Base-by-base conservation (phyloP, 2,329 filamentous ascomycete species). In the Curvularia spicifera region DNA sequence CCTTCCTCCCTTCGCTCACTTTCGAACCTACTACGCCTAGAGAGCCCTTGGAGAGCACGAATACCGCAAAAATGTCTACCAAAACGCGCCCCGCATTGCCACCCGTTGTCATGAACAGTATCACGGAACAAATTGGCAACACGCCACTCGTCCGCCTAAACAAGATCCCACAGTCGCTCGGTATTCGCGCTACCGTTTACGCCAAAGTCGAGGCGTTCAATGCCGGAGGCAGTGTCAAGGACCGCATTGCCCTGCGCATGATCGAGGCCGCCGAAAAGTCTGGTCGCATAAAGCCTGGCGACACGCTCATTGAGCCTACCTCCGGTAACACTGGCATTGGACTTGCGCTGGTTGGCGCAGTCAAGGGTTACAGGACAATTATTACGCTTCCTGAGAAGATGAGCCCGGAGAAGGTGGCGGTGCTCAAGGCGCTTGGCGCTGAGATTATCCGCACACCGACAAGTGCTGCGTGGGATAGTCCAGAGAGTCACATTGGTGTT, bases 371-470 rank as follows among this genome's bases (percentile, higher is more conserved):
- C 84, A 94, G 94, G 80, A 96, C 93, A 40, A 98, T 99, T 80
- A 99, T 99, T 78, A 99, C 95, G 10, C 87, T 99, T 45, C 95
- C 95, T 51, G 95, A 99, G 81, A 99, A 99, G 84, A 99, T 99
- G 95, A 97, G 93, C 1, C 91, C 93, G 47, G 95, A 99, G 80
- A 99, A 99, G 80, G 95, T 99, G 39, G 90, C 94, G 2, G 95
- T 99, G 28, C 85, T 99, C 61, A 91, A 93, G 70, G 94, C 95
- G 29, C 85, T 99, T 51, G 94, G 94, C 64, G 95, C 95, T 42
- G 97, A 96, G 74, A 98, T 99, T 79, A 97, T 99, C 77, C 89
- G 95, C 53, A 99, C 95, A 4, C 95, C 95, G 24, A 99, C 93
- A 33, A 92, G 96, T 78, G 95, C 95, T 37, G 94, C 95, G 42